phyloP scores from a whole-genome alignment of 495 filamentous ascomycete species.

The Podospora pseudocomata region DNA sequence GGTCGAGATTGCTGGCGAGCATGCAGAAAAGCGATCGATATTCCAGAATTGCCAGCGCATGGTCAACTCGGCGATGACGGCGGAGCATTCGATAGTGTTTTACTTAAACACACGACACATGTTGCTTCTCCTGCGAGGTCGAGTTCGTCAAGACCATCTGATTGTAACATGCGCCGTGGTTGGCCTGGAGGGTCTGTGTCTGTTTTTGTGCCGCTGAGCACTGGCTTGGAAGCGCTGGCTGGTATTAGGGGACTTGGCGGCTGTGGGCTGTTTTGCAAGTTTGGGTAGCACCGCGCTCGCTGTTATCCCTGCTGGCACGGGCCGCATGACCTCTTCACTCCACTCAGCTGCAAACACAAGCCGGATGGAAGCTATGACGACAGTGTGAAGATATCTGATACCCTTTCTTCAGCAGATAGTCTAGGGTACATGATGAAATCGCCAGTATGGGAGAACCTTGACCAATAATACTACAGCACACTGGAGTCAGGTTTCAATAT shows the following conservation, averaged over 20 bases:
- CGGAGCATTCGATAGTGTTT: background rate
- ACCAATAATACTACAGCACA: background rate
- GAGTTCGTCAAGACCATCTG: background rate
- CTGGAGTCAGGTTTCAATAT: too few relatives aligned
- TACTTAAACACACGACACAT: conserved; percentile 4
- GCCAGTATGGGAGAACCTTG: background rate
- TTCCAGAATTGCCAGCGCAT: conserved; percentile 5
- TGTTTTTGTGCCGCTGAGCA: background rate
- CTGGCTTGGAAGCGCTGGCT: background rate
- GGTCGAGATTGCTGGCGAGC: background rate
- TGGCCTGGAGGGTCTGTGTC: background rate
- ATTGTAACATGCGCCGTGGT: conserved; percentile 11
- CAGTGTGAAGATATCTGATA: background rate
- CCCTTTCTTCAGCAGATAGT: background rate
- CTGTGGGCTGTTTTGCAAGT: background rate
- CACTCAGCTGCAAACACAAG: background rate
- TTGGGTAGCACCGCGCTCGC: background rate
- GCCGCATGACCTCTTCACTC: background rate
- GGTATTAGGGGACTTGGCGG: background rate
- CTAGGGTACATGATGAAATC: too few relatives aligned
- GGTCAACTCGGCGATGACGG: background rate
- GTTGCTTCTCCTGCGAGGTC: background rate
- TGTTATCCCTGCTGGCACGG: conserved; percentile 4
- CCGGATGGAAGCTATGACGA: background rate
- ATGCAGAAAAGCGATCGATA: background rate